Conservation (phyloP, 768 basidiomycete genomes). For the Cyclocybe aegerita region DNA sequence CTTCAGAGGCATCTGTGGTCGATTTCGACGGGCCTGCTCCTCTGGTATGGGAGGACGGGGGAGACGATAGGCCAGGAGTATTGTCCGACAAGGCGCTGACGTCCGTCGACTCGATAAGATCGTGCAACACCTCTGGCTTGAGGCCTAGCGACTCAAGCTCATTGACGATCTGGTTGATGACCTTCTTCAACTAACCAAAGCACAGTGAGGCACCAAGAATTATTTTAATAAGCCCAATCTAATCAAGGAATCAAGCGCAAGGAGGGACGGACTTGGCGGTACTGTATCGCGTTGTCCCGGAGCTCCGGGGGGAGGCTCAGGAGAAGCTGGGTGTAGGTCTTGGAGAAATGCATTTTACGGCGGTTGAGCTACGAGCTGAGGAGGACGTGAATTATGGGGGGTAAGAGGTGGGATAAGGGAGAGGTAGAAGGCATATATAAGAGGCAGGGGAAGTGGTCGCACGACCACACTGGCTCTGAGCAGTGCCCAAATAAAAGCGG, state of each 20-base stretch:
- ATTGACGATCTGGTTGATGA: constrained; percentile 78
- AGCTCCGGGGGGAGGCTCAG: constrained; percentile 74
- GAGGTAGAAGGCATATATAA: no score
- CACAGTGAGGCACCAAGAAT: neutral
- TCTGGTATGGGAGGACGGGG: neutral
- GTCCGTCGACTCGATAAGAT: constrained; percentile 30
- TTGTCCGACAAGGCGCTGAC: neutral
- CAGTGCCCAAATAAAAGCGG: no score
- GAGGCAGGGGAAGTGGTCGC: no score
- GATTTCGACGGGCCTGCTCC: neutral
- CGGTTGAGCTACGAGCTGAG: neutral
- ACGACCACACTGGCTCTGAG: no score
- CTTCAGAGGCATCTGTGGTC: neutral
- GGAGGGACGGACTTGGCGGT: constrained; percentile 57
- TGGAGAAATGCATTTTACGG: constrained; percentile 67
- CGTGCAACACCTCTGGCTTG: constrained; percentile 46
- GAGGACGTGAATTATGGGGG: neutral
- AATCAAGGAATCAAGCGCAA: neutral
- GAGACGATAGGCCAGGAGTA: neutral
- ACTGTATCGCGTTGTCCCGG: constrained; percentile 78
- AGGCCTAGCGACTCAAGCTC: constrained; percentile 77
- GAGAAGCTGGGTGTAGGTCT: constrained; percentile 64
- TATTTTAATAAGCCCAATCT: neutral
- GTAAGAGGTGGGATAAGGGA: no score
- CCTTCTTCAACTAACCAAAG: constrained; percentile 73